These are phyloP conservation scores for Naganishia sp. DNA, from an alignment of 1,284 basidiomycete genomes.

Conservation along the genomic window DNA sequence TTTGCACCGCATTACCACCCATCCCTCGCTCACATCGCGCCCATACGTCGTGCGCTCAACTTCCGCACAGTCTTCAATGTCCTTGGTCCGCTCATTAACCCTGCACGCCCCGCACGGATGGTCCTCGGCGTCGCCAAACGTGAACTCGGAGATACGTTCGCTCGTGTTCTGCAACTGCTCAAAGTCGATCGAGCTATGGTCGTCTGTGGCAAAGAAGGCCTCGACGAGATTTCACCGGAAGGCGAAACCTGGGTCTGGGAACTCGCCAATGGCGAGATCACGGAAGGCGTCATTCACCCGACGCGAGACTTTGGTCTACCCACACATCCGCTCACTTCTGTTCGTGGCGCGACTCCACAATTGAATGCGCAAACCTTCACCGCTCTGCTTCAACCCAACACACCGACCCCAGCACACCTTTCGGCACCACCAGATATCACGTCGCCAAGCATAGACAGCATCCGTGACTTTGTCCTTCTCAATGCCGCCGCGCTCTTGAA, in stretches of 20 bases:
- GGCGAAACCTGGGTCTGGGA: slow-evolving; percentile 76
- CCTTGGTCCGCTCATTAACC: slow-evolving; percentile 92
- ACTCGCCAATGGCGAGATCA: slow-evolving; percentile 54
- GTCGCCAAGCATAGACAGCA: slow-evolving; percentile 58
- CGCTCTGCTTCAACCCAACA: slow-evolving; percentile 56
- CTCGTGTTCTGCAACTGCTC: slow-evolving; percentile 64
- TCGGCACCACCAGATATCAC: slow-evolving; percentile 55
- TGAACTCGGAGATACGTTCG: slow-evolving; percentile 83
- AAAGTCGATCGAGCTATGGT: slow-evolving; percentile 81
- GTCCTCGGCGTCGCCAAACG: slow-evolving; percentile 85
- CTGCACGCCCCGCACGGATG: slow-evolving; percentile 79
- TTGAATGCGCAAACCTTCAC: slow-evolving; percentile 63
- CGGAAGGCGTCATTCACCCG: slow-evolving; percentile 53
- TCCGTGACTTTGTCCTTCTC: slow-evolving; percentile 79
- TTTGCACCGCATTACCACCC: slow-evolving; percentile 94
- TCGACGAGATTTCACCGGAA: slow-evolving; percentile 93
- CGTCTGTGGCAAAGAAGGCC: slow-evolving; percentile 86
- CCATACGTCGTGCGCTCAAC: slow-evolving; percentile 80
- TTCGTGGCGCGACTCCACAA: slow-evolving; percentile 69
- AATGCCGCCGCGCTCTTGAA: slow-evolving; percentile 81
- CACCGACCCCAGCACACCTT: slow-evolving; percentile 44
- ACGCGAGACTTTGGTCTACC: slow-evolving; percentile 68
- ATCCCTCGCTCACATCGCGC: slow-evolving; percentile 76
- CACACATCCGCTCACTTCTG: slow-evolving; percentile 66
- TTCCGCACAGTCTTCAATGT: slow-evolving; percentile 98